Conservation (phyloP, 2,329 filamentous ascomycete species). For the Phyllosticta citribraziliensis region DNA sequence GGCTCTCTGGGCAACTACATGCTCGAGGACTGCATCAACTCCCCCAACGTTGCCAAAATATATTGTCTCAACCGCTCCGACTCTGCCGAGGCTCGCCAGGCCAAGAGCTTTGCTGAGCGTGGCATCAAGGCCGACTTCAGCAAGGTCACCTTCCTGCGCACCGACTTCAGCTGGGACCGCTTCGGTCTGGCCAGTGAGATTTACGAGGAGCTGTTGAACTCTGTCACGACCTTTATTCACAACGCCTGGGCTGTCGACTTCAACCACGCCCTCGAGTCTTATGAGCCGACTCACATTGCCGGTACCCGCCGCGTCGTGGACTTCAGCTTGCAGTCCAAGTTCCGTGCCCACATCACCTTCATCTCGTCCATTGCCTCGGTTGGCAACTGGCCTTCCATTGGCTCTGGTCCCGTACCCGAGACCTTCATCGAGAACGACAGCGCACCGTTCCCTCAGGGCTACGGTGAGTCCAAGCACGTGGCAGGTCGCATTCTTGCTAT, state of each 20-base stretch:
- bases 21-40: constrained; percentile 11
- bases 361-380: constrained; percentile 31
- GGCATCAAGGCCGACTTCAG: constrained; percentile 4
- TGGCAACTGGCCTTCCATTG: constrained; percentile 15
- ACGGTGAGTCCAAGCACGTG: constrained; percentile 30
- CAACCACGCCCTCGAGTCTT: constrained; percentile 24
- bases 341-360: constrained; percentile 23
- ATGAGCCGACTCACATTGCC: constrained; percentile 20
- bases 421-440: constrained; percentile 17
- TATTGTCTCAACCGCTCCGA: constrained; percentile 13
- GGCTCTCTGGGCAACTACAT: constrained; percentile 14
- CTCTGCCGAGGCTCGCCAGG: background rate
- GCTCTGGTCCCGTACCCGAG: constrained; percentile 21
- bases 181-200: constrained; percentile 9
- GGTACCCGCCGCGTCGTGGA: constrained; percentile 25
- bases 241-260: constrained; percentile 32
- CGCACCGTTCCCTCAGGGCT: constrained; percentile 25
- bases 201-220: background rate
- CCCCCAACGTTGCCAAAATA: constrained; percentile 6
- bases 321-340: constrained; percentile 21
- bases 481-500: constrained; percentile 22
- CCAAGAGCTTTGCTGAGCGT: constrained; percentile 3
- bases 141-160: constrained; percentile 7
- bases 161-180: constrained; percentile 9
- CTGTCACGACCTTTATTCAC: constrained; percentile 24